Percentiles rank a stretch among this genome's conserved stretches.
Evolutionary conservation across 2,329 filamentous ascomycete species (phyloP).

Genomic region (Cadophora sp.): DNA sequence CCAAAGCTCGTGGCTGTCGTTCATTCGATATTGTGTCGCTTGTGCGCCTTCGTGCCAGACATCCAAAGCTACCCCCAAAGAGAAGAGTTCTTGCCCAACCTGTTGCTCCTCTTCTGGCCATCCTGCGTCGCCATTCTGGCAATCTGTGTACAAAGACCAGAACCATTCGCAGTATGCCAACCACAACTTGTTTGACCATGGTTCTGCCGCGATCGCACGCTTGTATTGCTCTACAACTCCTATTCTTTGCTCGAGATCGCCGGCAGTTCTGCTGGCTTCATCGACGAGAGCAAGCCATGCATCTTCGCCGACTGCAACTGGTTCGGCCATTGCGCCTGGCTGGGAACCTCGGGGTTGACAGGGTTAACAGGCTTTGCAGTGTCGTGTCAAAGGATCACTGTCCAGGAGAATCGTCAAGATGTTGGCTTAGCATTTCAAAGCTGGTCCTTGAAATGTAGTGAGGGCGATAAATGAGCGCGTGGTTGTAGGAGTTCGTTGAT

Average conservation of each 20-base stretch:
- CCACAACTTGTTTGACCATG: conserved; percentile 77
- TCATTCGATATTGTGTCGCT: conserved; percentile 74
- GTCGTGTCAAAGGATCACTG: conserved; percentile 16
- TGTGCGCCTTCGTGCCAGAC: conserved; percentile 76
- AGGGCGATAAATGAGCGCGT: neutral
- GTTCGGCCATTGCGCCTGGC: conserved; percentile 46
- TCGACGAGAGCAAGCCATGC: conserved; percentile 80
- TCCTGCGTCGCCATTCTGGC: conserved; percentile 60
- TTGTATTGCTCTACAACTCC: conserved; percentile 75
- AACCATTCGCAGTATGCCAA: conserved; percentile 80
- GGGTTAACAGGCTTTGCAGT: neutral
- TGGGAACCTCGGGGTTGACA: neutral
- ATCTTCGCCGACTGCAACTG: conserved; percentile 74
- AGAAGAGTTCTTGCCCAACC: conserved; percentile 75
- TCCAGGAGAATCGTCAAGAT: neutral
- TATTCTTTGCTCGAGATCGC: conserved; percentile 70
- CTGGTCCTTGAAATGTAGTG: conserved; percentile 18
- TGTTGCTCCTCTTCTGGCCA: conserved; percentile 73
- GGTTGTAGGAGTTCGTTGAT: neutral
- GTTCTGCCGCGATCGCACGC: conserved; percentile 73
- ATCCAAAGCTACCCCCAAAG: conserved; percentile 68
- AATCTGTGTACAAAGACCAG: conserved; percentile 71
- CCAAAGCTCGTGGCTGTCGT: conserved; percentile 81
- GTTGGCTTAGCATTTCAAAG: conserved; percentile 28
- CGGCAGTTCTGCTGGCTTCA: conserved; percentile 68